Base-by-base conservation (phyloP, 257 asterid species). In the Salvia rosmarinus region DNA sequence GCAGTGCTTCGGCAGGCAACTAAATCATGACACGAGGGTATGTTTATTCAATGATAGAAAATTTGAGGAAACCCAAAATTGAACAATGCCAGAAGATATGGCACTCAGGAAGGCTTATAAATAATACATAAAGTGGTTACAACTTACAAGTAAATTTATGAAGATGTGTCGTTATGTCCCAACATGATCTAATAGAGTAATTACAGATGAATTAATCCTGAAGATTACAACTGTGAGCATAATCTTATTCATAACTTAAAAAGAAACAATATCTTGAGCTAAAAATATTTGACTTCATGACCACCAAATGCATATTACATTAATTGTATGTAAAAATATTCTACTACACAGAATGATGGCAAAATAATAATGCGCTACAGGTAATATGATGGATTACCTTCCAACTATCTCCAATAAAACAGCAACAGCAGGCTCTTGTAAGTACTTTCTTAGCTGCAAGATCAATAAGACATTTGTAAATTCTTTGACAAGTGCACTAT, bases 371-470 rank as follows among this genome's bases (percentile, higher is more conserved):
- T 25, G 19, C 17, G 44, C 57, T 28, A 68, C 69, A 39, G 19
- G 57, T 13, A 39, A 51, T 13, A 64, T 21, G 47, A 71, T 47
- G 23, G 32, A 63, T 74, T 78, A 91, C 97, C 98, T 91, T 68
- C 75, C 98, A 76, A 83, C 84, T 83, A 95, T 82, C 76, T 88
- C 99, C 85, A 88, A 75, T 79, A 95, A 60, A 79, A 91, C 71
- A 42, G 89, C 78, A 46, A 95, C 96, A 70, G 92, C 91, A 78
- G 99, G 80, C 80, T 91, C 98, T 71, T 95, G 99, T 62, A 95
- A 83, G 84, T 95, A 95, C 14, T 77, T 95, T 95, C 86, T 82
- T 95, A 44, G 76, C 78, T 58, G 96, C 99, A 61, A 95, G 86
- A 5, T 85, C 81, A 64, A 89, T 81, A 71, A 95, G 76, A 83